Evolutionary conservation across 2,329 filamentous ascomycete species (phyloP).

Genomic region (Tothia fuscella): DNA sequence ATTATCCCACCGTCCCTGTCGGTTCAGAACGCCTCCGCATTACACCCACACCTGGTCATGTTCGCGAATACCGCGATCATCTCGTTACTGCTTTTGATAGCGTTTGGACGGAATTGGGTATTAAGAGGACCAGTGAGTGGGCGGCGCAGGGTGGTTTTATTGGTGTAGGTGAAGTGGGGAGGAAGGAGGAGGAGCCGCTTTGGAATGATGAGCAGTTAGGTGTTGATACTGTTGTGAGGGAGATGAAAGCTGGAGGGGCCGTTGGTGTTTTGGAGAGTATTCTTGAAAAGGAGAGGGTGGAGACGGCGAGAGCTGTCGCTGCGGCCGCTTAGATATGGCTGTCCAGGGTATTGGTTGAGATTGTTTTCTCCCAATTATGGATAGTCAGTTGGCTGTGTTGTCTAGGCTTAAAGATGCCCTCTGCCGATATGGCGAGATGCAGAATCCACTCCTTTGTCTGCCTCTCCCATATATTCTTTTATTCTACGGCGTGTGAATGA

Average conservation of each 20-base stretch:
- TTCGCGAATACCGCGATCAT: constrained; percentile 71
- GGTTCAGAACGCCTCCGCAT: constrained; percentile 96
- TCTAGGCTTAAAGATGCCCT: no score
- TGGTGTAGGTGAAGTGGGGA: constrained; percentile 67
- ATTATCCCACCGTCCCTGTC: constrained; percentile 94
- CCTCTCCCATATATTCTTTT: no score
- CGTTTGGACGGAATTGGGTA: constrained; percentile 78
- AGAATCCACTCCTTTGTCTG: no score
- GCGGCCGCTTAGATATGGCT: constrained; percentile 24
- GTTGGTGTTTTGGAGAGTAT: constrained; percentile 36
- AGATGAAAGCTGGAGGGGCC: constrained; percentile 40
- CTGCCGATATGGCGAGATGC: no score
- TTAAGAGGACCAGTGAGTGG: constrained; percentile 92
- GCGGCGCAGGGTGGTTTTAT: constrained; percentile 84
- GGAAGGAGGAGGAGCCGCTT: constrained; percentile 53
- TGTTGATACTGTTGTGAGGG: constrained; percentile 21
- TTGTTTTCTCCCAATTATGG: no score
- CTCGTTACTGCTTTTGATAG: constrained; percentile 72
- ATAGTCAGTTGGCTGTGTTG: no score
- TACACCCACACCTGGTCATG: constrained; percentile 89
- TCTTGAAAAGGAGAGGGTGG: constrained; percentile 33
- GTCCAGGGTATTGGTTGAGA: no score
- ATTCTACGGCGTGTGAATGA: no score
- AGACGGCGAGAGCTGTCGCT: constrained; percentile 31
- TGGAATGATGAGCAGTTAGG: constrained; percentile 81